Percentiles rank a stretch among this genome's conserved stretches.
Conservation (phyloP, 2,329 filamentous ascomycete genomes). For the Fusarium fujikuroi region DNA sequence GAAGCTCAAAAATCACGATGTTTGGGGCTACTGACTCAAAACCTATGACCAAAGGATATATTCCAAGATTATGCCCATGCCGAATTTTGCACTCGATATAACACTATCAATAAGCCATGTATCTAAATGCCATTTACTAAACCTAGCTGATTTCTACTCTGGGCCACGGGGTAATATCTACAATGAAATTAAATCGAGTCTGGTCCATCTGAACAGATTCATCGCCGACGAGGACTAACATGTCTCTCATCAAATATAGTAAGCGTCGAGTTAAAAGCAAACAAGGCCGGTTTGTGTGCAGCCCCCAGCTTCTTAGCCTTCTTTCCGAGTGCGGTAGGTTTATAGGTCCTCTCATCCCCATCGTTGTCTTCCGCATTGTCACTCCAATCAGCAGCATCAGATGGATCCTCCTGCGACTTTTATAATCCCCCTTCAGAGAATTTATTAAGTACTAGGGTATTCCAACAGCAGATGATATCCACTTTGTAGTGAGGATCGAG, state of each 20-base stretch:
- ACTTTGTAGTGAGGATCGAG: not conserved
- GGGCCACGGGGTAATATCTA: too few species aligned
- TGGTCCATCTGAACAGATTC: not conserved
- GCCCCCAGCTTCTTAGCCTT: not conserved
- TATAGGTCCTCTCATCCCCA: not conserved
- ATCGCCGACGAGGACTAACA: not conserved
- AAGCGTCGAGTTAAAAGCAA: not conserved
- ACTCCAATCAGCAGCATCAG: not conserved
- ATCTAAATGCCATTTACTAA: not conserved
- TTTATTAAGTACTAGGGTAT: not conserved
- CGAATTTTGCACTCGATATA: not conserved
- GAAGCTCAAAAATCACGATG: not conserved
- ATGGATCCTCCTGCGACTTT: not conserved
- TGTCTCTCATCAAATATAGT: not conserved
- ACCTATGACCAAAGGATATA: not conserved
- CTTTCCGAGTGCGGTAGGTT: not conserved
- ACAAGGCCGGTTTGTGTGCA: accelerated
- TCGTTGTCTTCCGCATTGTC: not conserved
- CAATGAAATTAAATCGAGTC: not conserved
- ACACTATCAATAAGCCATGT: too few species aligned
- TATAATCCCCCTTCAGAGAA: not conserved
- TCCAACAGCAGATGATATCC: not conserved
- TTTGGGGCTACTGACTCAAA: not conserved
- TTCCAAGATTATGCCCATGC: not conserved
- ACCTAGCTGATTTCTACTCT: not conserved